Conservation (phyloP, 2,329 filamentous ascomycete species). For the Fusarium drepaniforme region DNA sequence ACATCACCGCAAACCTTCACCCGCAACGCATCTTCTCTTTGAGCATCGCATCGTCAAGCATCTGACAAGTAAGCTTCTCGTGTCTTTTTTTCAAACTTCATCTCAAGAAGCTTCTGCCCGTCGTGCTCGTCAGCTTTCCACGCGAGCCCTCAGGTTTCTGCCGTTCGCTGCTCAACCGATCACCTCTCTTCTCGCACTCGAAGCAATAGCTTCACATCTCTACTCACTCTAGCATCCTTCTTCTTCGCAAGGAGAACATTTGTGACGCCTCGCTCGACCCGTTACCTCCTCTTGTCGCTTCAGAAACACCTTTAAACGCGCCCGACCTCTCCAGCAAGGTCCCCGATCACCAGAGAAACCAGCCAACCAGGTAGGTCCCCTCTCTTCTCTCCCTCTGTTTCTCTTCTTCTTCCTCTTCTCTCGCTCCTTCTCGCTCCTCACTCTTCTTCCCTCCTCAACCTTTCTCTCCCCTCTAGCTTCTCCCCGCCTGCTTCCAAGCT, state of each 20-base stretch:
- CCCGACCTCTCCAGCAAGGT: not conserved
- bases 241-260: not conserved
- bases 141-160: not conserved
- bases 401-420: not conserved
- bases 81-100: not conserved
- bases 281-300: not conserved
- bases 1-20: not conserved
- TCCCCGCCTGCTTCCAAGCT: not conserved
- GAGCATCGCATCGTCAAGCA: not conserved
- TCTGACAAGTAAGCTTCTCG: not conserved
- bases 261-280: not conserved
- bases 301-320: not conserved
- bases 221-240: not conserved
- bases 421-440: not conserved
- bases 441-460: not conserved
- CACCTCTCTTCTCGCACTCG: not conserved
- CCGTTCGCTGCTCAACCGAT: not conserved
- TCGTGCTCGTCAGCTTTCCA: not conserved
- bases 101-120: not conserved
- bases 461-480: not conserved
- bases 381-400: not conserved
- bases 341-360: not conserved
- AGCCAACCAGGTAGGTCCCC: constrained; percentile 14
- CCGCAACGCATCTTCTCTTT: not conserved
- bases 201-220: not conserved